phyloP scores from a whole-genome alignment of 352 stramenopile species.

The Phytopythium litorale region DNA sequence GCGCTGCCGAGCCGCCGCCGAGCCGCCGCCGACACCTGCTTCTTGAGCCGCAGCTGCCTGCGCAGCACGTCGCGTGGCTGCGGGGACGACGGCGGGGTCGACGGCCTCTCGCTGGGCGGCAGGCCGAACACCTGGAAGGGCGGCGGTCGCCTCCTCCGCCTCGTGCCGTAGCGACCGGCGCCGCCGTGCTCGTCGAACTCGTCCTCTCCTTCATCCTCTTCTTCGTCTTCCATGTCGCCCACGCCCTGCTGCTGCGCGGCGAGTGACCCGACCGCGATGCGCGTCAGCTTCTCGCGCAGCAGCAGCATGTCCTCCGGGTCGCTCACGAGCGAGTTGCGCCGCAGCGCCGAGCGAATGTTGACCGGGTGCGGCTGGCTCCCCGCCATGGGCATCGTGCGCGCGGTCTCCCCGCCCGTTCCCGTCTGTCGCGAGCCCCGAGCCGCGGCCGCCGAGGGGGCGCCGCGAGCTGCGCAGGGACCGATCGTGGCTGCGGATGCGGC shows the following conservation, averaged over 20 bases:
- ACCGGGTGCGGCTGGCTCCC: slow-evolving; percentile 9
- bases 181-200: slow-evolving; percentile 12
- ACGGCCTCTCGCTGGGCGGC: slow-evolving; percentile 38
- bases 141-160: slow-evolving; percentile 2
- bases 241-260: neutral
- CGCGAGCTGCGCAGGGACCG: no score
- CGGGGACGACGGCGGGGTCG: slow-evolving; percentile 72
- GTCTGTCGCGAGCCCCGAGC: neutral
- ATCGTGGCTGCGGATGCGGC: neutral
- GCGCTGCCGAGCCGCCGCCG: slow-evolving; percentile 6
- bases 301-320: slow-evolving; percentile 64
- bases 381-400: slow-evolving; percentile 5
- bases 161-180: neutral
- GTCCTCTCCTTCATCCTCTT: slow-evolving; percentile 17
- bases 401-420: neutral
- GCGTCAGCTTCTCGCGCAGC: slow-evolving; percentile 69
- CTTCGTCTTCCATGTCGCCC: slow-evolving; percentile 7
- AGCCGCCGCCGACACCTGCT: slow-evolving; percentile 14
- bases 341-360: slow-evolving; percentile 31
- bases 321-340: slow-evolving; percentile 56
- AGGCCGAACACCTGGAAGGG: slow-evolving; percentile 53
- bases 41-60: slow-evolving; percentile 64
- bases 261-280: slow-evolving; percentile 45
- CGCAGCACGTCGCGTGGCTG: slow-evolving; percentile 70
- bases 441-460: neutral